A percentile compares a stretch with the other conserved stretches of the same genome.
phyloP scores from a whole-genome alignment of 2,329 filamentous ascomycete species.

The Coniella lustricola region DNA sequence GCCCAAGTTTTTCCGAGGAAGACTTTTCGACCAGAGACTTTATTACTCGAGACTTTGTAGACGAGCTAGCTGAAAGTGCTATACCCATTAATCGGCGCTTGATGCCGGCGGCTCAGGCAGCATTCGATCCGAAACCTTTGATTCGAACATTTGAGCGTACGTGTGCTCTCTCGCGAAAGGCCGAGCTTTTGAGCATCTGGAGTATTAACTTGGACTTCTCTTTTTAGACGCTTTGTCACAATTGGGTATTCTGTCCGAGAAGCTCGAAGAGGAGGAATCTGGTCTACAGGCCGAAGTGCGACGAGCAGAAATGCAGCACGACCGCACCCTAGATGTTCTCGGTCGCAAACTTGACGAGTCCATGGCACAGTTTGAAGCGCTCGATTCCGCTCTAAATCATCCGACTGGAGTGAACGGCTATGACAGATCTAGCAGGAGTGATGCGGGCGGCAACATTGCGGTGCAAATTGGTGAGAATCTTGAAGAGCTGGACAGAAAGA shows the following conservation, averaged over 20 bases:
- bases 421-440: conserved; percentile 44
- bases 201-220: conserved; percentile 20
- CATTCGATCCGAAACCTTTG: conserved; percentile 92
- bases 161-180: conserved; percentile 11
- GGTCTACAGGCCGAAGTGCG: conserved; percentile 85
- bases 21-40: conserved; percentile 89
- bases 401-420: conserved; percentile 33
- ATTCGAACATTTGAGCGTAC: conserved; percentile 87
- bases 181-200: not conserved
- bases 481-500: conserved; percentile 89
- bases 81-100: conserved; percentile 76
- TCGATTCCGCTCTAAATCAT: conserved; percentile 76
- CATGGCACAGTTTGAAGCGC: conserved; percentile 82
- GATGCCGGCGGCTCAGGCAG: conserved; percentile 46
- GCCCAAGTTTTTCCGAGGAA: conserved; percentile 78
- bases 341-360: conserved; percentile 87
- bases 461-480: conserved; percentile 91
- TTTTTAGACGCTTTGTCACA: conserved; percentile 55
- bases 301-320: conserved; percentile 85
- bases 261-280: conserved; percentile 84
- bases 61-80: conserved; percentile 80
- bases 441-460: conserved; percentile 74
- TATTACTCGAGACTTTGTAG: conserved; percentile 96
- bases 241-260: conserved; percentile 65
- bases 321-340: conserved; percentile 80